Conservation (phyloP, 768 basidiomycete genomes). For the Chalciporus piperatus region DNA sequence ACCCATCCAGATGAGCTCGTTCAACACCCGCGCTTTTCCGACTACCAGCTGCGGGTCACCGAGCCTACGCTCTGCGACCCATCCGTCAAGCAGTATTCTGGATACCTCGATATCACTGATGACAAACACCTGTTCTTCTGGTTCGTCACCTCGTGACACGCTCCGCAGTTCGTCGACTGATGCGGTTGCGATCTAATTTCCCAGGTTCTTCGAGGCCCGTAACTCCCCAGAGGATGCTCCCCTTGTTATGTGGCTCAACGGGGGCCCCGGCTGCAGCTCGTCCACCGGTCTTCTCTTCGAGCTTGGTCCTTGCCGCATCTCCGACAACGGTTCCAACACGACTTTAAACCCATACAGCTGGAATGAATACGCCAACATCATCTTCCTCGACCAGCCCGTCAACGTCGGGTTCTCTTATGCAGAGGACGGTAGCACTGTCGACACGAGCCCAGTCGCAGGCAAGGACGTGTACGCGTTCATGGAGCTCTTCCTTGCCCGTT, state of each 20-base stretch:
- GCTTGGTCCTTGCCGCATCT: constrained; percentile 82
- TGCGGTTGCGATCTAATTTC: neutral
- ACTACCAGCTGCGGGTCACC: constrained; percentile 58
- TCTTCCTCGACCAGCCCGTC: constrained; percentile 73
- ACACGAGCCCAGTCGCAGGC: constrained; percentile 81
- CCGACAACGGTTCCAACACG: constrained; percentile 65
- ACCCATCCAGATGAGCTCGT: constrained; percentile 55
- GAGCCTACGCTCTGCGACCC: constrained; percentile 77
- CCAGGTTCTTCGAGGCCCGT: constrained; percentile 88
- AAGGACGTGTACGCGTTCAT: constrained; percentile 88
- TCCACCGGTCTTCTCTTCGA: constrained; percentile 89
- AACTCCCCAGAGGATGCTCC: constrained; percentile 72
- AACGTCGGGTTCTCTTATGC: constrained; percentile 90
- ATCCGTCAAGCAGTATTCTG: constrained; percentile 70
- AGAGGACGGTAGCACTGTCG: constrained; percentile 68
- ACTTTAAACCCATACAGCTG: constrained; percentile 79
- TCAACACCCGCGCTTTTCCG: constrained; percentile 48
- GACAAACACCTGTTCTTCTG: constrained; percentile 88
- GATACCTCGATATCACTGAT: constrained; percentile 78
- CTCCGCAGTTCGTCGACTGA: neutral
- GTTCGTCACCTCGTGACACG: constrained; percentile 35
- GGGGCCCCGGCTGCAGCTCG: constrained; percentile 70
- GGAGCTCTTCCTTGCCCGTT: constrained; percentile 75
- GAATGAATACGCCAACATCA: constrained; percentile 68
- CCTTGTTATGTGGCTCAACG: constrained; percentile 88